Evolutionary conservation across 345 rosid genomes (phyloP).

Genomic region (Linum tenue): DNA sequence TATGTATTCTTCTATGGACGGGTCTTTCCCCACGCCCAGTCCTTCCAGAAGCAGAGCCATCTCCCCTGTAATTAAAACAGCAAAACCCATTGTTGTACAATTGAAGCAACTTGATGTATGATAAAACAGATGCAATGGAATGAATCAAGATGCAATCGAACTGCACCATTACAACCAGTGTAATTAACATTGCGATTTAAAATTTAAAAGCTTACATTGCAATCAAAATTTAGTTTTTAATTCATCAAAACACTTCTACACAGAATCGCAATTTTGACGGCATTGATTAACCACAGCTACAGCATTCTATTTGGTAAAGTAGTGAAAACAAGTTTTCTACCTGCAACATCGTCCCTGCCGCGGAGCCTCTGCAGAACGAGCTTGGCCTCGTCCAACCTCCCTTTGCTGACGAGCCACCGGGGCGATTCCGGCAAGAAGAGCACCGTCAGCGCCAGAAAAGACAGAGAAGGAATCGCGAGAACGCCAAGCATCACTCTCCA

Average conservation of each 20-base stretch:
- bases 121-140: not conserved
- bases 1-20: constrained; percentile 29
- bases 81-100: too few species aligned
- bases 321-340: constrained; percentile 7
- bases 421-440: constrained; percentile 39
- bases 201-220: too few species aligned
- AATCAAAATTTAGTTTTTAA: too few species aligned
- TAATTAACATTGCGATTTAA: too few species aligned
- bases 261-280: too few species aligned
- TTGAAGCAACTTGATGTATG: not conserved
- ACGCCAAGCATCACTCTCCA: constrained; percentile 51
- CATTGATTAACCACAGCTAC: too few species aligned
- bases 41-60: constrained; percentile 40
- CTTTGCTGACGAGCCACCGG: constrained; percentile 41
- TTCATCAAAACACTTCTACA: too few species aligned
- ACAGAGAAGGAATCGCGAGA: constrained; percentile 31
- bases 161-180: too few species aligned
- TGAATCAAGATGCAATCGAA: not conserved
- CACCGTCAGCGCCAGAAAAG: constrained; percentile 20
- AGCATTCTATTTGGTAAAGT: too few species aligned
- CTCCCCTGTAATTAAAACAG: constrained; percentile 24
- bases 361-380: constrained; percentile 31
- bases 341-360: constrained; percentile 36
- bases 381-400: constrained; percentile 30
- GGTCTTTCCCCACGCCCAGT: constrained; percentile 26